Percentiles rank a stretch among this genome's conserved stretches.
phyloP scores from a whole-genome alignment of 148 eudicot species.

The Rhododendron williamsianum region DNA sequence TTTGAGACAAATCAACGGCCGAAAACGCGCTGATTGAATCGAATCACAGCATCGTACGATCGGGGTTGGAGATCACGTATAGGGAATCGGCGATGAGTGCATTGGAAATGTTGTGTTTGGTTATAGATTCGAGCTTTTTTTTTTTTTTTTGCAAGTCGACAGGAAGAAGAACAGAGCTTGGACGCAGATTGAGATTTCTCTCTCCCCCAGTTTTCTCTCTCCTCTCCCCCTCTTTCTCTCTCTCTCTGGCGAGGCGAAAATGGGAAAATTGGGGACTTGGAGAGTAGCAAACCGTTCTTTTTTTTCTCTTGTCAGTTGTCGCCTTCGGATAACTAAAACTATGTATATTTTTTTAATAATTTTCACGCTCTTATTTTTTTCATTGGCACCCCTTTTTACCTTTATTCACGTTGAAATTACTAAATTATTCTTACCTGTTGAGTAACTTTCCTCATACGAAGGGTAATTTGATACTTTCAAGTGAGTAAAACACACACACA shows the following conservation, averaged over 20 bases:
- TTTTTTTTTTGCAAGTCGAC: background rate
- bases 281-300: background rate
- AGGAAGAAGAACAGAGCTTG: background rate
- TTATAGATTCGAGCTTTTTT: background rate
- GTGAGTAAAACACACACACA: background rate
- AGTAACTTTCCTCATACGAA: background rate
- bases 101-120: background rate
- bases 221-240: conserved; percentile 4
- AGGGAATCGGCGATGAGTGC: conserved; percentile 6
- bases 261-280: conserved; percentile 1
- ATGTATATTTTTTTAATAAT: background rate
- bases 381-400: too few species aligned
- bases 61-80: background rate
- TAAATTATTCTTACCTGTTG: too few species aligned
- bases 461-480: too few species aligned
- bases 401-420: too few species aligned
- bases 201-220: background rate
- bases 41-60: conserved; percentile 10
- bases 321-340: conserved; percentile 1
- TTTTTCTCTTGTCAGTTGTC: background rate
- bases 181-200: background rate
- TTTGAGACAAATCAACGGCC: background rate
- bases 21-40: background rate
- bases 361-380: background rate
- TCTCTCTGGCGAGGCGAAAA: conserved; percentile 12